These are phyloP conservation scores for Protea cynaroides DNA, from an alignment of 164 flowering plant genomes.

Conservation along the genomic window DNA sequence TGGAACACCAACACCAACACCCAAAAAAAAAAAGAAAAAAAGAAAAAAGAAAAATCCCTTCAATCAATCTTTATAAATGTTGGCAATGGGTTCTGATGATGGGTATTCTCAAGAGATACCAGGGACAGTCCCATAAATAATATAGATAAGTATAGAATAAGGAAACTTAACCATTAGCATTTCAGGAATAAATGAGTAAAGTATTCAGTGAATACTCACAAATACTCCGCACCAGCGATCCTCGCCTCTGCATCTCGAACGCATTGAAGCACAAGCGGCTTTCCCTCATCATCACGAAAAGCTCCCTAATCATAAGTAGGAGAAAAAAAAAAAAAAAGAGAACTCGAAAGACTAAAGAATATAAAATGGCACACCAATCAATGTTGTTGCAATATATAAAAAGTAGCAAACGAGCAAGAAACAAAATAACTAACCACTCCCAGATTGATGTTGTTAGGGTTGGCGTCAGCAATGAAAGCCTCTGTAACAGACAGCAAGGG, in stretches of 20 bases:
- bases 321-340: no score
- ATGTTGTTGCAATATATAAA: not conserved
- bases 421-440: slow-evolving; percentile 26
- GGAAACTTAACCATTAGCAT: no score
- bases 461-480: slow-evolving; percentile 32
- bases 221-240: slow-evolving; percentile 23
- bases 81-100: no score
- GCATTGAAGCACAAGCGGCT: slow-evolving; percentile 33
- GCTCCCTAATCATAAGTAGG: slow-evolving; percentile 22
- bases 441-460: slow-evolving; percentile 34
- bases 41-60: not conserved
- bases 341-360: no score
- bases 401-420: not conserved
- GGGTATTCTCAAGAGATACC: no score
- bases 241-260: slow-evolving; percentile 28
- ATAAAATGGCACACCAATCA: not conserved
- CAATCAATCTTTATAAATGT: not conserved
- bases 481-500: slow-evolving; percentile 32
- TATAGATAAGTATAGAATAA: no score
- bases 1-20: not conserved
- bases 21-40: no score
- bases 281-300: slow-evolving; percentile 34
- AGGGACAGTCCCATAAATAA: no score
- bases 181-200: no score
- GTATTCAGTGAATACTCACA: slow-evolving; percentile 23